Percentiles rank a stretch among this genome's conserved stretches.
Evolutionary conservation across 2,329 filamentous ascomycete species (phyloP).

Genomic region (Tolypocladium cylindrosporum): DNA sequence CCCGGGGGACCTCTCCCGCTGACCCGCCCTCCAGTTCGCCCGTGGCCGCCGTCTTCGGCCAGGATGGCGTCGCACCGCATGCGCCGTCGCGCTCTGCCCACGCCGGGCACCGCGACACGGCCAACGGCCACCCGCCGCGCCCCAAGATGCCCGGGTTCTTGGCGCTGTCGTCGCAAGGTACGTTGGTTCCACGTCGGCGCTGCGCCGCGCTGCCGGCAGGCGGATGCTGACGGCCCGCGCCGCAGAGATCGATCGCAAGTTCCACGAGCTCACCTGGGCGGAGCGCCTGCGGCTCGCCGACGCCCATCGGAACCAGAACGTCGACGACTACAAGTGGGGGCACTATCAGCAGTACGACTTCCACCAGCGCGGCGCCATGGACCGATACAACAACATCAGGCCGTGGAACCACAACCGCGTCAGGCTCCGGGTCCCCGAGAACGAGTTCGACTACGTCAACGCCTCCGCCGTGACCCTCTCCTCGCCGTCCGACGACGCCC

Average conservation of each 20-base stretch:
- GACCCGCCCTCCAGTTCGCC: slow-evolving; percentile 17
- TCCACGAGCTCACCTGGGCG: slow-evolving; percentile 42
- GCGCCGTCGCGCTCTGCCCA: slow-evolving; percentile 8
- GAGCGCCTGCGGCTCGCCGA: slow-evolving; percentile 38
- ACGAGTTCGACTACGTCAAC: slow-evolving; percentile 70
- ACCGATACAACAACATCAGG: slow-evolving; percentile 84
- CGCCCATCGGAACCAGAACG: slow-evolving; percentile 24
- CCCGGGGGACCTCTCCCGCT: slow-evolving; percentile 29
- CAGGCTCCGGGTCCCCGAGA: slow-evolving; percentile 66
- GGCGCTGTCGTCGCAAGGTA: slow-evolving; percentile 25
- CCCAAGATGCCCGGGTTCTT: slow-evolving; percentile 29
- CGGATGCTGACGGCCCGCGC: slow-evolving; percentile 3
- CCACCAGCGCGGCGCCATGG: slow-evolving; percentile 35
- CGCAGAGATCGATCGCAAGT: slow-evolving; percentile 39
- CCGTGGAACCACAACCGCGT: slow-evolving; percentile 84
- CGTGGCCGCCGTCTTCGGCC: slow-evolving; percentile 22
- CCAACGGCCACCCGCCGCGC: slow-evolving; percentile 5
- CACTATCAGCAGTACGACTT: slow-evolving; percentile 23
- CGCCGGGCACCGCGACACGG: slow-evolving; percentile 4
- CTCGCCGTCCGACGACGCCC: slow-evolving; percentile 26
- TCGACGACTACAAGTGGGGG: slow-evolving; percentile 22
- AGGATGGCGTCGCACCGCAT: slow-evolving; percentile 20
- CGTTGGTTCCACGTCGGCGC: slow-evolving; percentile 16
- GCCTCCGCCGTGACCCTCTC: slow-evolving; percentile 59
- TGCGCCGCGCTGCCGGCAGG: neutral